Conservation (phyloP, 345 rosid species). For the Geranium brycei region DNA sequence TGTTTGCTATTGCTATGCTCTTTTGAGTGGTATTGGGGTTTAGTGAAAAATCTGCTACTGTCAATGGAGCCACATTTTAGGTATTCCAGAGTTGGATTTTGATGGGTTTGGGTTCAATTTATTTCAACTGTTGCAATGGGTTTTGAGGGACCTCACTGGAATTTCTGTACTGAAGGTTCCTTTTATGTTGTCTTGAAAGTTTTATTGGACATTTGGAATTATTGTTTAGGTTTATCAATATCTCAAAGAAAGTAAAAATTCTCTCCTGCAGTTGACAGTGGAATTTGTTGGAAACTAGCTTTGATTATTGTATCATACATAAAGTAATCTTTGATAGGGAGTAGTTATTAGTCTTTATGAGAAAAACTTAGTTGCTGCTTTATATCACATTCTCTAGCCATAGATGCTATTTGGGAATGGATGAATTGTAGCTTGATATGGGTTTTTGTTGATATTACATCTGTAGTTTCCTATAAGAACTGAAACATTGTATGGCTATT, state of each 20-base stretch:
- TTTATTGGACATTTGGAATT: background rate
- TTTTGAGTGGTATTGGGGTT: slow-evolving; percentile 85
- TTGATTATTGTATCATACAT: too few species aligned
- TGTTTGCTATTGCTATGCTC: slow-evolving; percentile 34
- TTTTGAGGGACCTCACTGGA: slow-evolving; percentile 88
- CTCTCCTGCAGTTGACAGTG: background rate
- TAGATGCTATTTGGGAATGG: background rate
- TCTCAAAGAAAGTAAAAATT: background rate
- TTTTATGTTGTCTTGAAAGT: background rate
- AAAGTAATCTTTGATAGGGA: background rate
- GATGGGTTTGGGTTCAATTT: slow-evolving; percentile 4
- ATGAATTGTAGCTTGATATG: too few species aligned
- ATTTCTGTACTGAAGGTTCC: slow-evolving; percentile 20
- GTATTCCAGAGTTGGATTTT: slow-evolving; percentile 13
- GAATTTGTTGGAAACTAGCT: background rate
- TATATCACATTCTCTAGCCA: background rate
- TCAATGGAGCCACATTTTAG: slow-evolving; percentile 91
- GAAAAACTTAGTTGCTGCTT: background rate
- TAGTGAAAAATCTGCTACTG: slow-evolving; percentile 90
- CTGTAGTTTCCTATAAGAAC: slow-evolving; percentile 1
- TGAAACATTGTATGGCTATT: slow-evolving; percentile 1
- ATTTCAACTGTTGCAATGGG: slow-evolving; percentile 51
- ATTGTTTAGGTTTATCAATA: background rate
- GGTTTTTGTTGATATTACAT: background rate
- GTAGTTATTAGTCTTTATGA: background rate